These are phyloP conservation scores for Aspergillus kassunensis DNA, from an alignment of 495 filamentous ascomycete species.

Conservation along the genomic window DNA sequence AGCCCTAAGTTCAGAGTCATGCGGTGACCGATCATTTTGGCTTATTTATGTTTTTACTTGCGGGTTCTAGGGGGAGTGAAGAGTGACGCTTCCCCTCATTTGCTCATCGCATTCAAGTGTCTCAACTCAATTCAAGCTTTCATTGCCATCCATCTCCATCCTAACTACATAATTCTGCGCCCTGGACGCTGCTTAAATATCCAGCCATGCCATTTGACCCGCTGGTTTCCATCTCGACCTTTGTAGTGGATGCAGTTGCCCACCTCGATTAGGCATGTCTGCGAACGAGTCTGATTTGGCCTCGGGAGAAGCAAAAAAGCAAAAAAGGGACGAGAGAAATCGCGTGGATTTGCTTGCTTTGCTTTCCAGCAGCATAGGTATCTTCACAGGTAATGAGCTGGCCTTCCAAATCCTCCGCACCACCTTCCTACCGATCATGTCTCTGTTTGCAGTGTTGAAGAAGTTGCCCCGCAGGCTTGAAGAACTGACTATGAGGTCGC, in stretches of 20 bases:
- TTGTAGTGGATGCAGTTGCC: slow-evolving; percentile 12
- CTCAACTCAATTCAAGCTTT: background rate
- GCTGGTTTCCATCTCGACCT: slow-evolving; percentile 7
- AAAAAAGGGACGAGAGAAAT: background rate
- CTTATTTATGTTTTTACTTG: background rate
- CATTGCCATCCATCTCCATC: background rate
- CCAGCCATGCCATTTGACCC: slow-evolving; percentile 14
- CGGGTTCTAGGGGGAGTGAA: background rate
- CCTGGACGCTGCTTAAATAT: slow-evolving; percentile 8
- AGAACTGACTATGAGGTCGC: slow-evolving; percentile 4
- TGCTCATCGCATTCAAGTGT: background rate
- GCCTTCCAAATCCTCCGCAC: slow-evolving; percentile 2
- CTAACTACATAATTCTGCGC: background rate
- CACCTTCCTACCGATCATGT: background rate
- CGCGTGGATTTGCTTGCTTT: slow-evolving; percentile 4
- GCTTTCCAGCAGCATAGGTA: background rate
- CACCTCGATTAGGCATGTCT: slow-evolving; percentile 14
- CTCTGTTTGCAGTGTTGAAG: background rate
- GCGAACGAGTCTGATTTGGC: slow-evolving; percentile 4
- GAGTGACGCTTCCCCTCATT: slow-evolving; percentile 2
- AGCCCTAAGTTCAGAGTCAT: too few species aligned
- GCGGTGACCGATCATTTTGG: too few species aligned
- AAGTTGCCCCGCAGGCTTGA: slow-evolving; percentile 6
- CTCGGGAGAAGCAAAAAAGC: slow-evolving; percentile 6
- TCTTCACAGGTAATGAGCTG: slow-evolving; percentile 5